Evolutionary conservation across 768 basidiomycete genomes (phyloP).

Genomic region (Exsudoporus frostii): DNA sequence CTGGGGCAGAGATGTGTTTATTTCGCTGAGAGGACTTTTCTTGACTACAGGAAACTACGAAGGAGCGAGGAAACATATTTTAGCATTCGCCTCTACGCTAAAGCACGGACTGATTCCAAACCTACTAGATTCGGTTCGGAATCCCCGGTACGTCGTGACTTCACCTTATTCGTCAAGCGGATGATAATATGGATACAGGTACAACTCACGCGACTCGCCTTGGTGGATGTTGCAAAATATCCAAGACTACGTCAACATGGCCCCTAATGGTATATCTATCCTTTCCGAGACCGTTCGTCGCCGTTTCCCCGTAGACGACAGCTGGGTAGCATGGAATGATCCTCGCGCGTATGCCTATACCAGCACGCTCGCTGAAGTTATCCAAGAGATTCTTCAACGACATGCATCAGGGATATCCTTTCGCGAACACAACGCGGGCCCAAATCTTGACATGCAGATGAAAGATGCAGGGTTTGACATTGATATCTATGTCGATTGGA

Average conservation of each 20-base stretch:
- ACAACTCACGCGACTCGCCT: constrained; percentile 96
- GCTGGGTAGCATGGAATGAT: constrained; percentile 92
- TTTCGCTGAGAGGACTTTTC: constrained; percentile 90
- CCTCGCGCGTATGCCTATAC: constrained; percentile 76
- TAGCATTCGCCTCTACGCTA: constrained; percentile 88
- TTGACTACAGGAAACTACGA: constrained; percentile 87
- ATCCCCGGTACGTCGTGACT: constrained; percentile 58
- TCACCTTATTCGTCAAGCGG: not conserved
- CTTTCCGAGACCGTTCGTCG: constrained; percentile 81
- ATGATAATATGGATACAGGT: constrained; percentile 40
- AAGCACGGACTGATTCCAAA: constrained; percentile 98
- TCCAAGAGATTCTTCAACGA: constrained; percentile 94
- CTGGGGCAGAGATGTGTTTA: constrained; percentile 96
- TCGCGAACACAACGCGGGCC: constrained; percentile 94
- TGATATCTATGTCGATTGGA: constrained; percentile 93
- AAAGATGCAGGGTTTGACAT: constrained; percentile 89
- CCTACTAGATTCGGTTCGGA: constrained; percentile 83
- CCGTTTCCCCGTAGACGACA: constrained; percentile 93
- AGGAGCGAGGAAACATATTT: constrained; percentile 84
- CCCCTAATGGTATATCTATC: constrained; percentile 80
- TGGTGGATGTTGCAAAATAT: constrained; percentile 99
- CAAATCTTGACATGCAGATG: constrained; percentile 98
- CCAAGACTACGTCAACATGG: constrained; percentile 84
- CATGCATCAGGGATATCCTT: constrained; percentile 92
- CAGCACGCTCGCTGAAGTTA: constrained; percentile 86